Evolutionary conservation across 2,329 filamentous ascomycete species (phyloP).

Genomic region (Alternaria consortialis): DNA sequence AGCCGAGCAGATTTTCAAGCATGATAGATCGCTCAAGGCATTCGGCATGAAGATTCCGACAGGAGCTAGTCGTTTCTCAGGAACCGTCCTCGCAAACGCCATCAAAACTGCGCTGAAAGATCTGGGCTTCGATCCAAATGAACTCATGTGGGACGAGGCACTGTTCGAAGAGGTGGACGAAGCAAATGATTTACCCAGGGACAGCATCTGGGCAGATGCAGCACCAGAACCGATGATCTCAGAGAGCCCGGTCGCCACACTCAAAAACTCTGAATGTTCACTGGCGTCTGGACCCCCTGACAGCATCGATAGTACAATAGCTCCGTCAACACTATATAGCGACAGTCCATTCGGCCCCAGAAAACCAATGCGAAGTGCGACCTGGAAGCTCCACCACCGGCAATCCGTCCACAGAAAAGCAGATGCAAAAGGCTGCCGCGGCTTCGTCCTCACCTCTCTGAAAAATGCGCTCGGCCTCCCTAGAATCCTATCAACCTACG

Average conservation of each 20-base stretch:
- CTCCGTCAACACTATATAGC: slow-evolving; percentile 17
- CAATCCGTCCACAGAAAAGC: slow-evolving; percentile 47
- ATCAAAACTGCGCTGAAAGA: slow-evolving; percentile 48
- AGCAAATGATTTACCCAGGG: slow-evolving; percentile 27
- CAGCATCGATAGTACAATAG: slow-evolving; percentile 3
- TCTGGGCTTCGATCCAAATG: slow-evolving; percentile 46
- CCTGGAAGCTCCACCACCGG: slow-evolving; percentile 48
- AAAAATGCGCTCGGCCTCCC: slow-evolving; percentile 52
- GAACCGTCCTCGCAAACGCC: slow-evolving; percentile 46
- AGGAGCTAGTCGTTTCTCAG: slow-evolving; percentile 49
- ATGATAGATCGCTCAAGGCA: slow-evolving; percentile 47
- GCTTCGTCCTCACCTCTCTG: slow-evolving; percentile 51
- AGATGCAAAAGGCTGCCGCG: slow-evolving; percentile 46
- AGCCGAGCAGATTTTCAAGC: slow-evolving; percentile 51
- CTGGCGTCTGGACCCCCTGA: slow-evolving; percentile 18
- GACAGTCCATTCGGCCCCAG: slow-evolving; percentile 29
- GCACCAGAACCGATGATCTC: slow-evolving; percentile 31
- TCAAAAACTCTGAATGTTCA: slow-evolving; percentile 26
- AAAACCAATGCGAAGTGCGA: slow-evolving; percentile 28
- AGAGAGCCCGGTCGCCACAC: slow-evolving; percentile 38
- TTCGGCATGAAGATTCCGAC: slow-evolving; percentile 50
- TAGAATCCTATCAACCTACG: slow-evolving; percentile 49
- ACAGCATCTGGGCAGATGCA: slow-evolving; percentile 50
- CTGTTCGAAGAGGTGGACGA: slow-evolving; percentile 50
- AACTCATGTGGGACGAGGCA: slow-evolving; percentile 53